Evolutionary conservation across 2,329 filamentous ascomycete species (phyloP).

Genomic region (Pestalotiopsis sp.): DNA sequence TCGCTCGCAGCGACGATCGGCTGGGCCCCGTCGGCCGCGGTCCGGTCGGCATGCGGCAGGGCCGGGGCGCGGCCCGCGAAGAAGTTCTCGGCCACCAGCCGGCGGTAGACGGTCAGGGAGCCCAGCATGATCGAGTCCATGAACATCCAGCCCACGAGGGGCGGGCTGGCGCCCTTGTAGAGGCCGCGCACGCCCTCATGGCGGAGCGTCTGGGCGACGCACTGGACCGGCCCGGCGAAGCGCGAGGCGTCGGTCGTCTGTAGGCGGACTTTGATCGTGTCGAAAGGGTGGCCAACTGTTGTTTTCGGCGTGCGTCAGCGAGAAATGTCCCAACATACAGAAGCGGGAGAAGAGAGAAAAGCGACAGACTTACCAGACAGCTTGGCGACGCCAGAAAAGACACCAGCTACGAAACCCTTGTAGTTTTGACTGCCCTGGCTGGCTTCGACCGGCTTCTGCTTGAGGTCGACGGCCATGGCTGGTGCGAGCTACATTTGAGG

Average conservation of each 20-base stretch:
- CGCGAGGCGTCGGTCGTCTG: conserved; percentile 80
- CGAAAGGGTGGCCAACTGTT: conserved; percentile 76
- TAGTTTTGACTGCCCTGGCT: conserved; percentile 60
- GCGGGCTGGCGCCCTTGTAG: conserved; percentile 93
- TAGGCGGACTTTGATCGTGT: conserved; percentile 94
- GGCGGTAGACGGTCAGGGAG: conserved; percentile 86
- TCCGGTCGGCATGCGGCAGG: conserved; percentile 34
- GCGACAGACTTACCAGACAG: conserved; percentile 65
- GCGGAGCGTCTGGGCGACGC: conserved; percentile 79
- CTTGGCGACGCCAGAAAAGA: conserved; percentile 93
- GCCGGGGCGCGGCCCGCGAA: conserved; percentile 59
- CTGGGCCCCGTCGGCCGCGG: conserved; percentile 26
- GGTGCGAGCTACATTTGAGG: conserved; percentile 19
- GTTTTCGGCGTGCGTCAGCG: background rate
- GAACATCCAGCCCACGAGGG: conserved; percentile 96
- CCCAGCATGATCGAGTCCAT: conserved; percentile 95
- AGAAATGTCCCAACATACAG: background rate
- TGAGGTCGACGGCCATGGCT: conserved; percentile 32
- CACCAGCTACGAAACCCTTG: conserved; percentile 95
- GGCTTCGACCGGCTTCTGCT: conserved; percentile 35
- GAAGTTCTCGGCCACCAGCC: conserved; percentile 77
- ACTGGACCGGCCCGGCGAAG: conserved; percentile 86
- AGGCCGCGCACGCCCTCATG: conserved; percentile 84
- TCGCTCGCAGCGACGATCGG: conserved; percentile 24
- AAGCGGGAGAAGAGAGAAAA: background rate